Percentiles rank a stretch among this genome's conserved stretches.
Evolutionary conservation across 1,139 yeast genomes (phyloP).

Genomic region (Pneumocystis canis): DNA sequence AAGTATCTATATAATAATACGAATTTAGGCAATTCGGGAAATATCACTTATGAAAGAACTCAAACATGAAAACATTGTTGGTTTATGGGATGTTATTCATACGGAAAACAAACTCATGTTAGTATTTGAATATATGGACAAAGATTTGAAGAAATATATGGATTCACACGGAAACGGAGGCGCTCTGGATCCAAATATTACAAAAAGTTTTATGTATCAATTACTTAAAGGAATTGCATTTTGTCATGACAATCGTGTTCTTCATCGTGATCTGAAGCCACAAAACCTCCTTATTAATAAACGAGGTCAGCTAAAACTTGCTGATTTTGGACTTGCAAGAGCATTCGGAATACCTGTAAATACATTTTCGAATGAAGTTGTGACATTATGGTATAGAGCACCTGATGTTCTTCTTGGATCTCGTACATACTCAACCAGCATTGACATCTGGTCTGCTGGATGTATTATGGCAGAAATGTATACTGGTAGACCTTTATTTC

Average conservation of each 20-base stretch:
- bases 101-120: slow-evolving; percentile 88
- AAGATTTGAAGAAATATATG: slow-evolving; percentile 93
- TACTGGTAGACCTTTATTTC: slow-evolving; percentile 84
- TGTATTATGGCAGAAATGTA: slow-evolving; percentile 98
- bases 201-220: slow-evolving; percentile 86
- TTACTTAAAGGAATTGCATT: slow-evolving; percentile 82
- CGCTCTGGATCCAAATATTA: slow-evolving; percentile 45
- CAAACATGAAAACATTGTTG: slow-evolving; percentile 81
- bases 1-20: not conserved
- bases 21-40: slow-evolving; percentile 61
- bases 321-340: slow-evolving; percentile 87
- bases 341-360: slow-evolving; percentile 98
- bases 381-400: slow-evolving; percentile 93
- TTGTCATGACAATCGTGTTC: slow-evolving; percentile 87
- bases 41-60: slow-evolving; percentile 85
- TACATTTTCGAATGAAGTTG: slow-evolving; percentile 83
- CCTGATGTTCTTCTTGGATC: slow-evolving; percentile 95
- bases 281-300: slow-evolving; percentile 87
- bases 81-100: slow-evolving; percentile 86
- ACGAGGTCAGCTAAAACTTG: slow-evolving; percentile 87
- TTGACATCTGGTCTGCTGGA: slow-evolving; percentile 98
- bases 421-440: slow-evolving; percentile 93
- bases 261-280: slow-evolving; percentile 93
- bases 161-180: slow-evolving; percentile 89
- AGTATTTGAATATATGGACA: slow-evolving; percentile 84